These are phyloP conservation scores for Debaryomyces coudertii DNA, from an alignment of 1,139 yeast genomes.

Conservation along the genomic window DNA sequence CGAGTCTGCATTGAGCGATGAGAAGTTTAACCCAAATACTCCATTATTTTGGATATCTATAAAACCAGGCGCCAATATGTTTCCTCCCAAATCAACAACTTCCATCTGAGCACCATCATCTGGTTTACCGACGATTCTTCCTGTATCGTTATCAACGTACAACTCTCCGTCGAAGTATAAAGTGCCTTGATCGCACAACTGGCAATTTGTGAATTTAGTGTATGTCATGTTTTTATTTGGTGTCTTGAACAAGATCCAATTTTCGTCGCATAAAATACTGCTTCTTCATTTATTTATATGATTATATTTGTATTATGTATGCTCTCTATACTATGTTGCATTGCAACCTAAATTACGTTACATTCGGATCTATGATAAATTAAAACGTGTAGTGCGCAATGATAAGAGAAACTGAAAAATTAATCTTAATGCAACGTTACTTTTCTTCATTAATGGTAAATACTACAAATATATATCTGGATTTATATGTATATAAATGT, in stretches of 20 bases:
- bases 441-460: not conserved
- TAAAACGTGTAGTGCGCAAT: slow-evolving; percentile 2
- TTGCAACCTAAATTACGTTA: slow-evolving; percentile 10
- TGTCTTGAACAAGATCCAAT: not conserved
- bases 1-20: slow-evolving; percentile 40
- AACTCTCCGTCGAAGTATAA: slow-evolving; percentile 44
- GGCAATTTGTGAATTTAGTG: slow-evolving; percentile 51
- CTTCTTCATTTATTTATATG: not conserved
- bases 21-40: slow-evolving; percentile 60
- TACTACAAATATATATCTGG: not conserved
- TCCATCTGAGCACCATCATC: slow-evolving; percentile 21
- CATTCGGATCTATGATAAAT: slow-evolving; percentile 1
- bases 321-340: slow-evolving; percentile 7
- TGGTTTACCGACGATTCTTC: slow-evolving; percentile 43
- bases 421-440: slow-evolving; percentile 10
- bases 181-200: slow-evolving; percentile 54
- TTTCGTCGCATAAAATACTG: not conserved
- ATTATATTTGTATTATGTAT: not conserved
- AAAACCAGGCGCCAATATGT: slow-evolving; percentile 60
- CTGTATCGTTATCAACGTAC: slow-evolving; percentile 48
- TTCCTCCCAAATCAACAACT: slow-evolving; percentile 51
- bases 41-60: slow-evolving; percentile 67
- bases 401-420: not conserved
- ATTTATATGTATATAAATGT: not conserved
- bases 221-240: slow-evolving; percentile 13